phyloP scores from a whole-genome alignment of 192 early-diverging fungal genomes.

The Physocladia obscura region DNA sequence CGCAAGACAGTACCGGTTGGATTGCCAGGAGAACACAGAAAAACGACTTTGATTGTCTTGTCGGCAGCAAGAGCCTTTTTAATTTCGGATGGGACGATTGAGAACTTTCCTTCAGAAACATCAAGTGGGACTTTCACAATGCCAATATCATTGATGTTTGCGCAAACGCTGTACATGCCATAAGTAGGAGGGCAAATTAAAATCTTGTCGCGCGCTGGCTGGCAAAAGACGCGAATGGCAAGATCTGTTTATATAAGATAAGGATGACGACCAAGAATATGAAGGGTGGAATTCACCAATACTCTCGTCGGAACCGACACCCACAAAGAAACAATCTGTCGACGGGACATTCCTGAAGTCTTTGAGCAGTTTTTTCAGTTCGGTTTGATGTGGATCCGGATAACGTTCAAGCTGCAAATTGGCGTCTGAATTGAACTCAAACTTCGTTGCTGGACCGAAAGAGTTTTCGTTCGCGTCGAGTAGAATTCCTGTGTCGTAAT shows the following conservation, averaged over 20 bases:
- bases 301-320: slow-evolving; percentile 95
- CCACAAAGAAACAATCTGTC: slow-evolving; percentile 81
- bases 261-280: slow-evolving; percentile 74
- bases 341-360: slow-evolving; percentile 68
- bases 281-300: slow-evolving; percentile 75
- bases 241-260: not conserved
- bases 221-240: slow-evolving; percentile 44
- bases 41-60: slow-evolving; percentile 82
- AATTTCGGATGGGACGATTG: slow-evolving; percentile 68
- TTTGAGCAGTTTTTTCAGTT: slow-evolving; percentile 76
- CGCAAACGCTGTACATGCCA: slow-evolving; percentile 96
- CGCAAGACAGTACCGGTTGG: slow-evolving; percentile 87
- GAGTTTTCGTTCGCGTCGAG: slow-evolving; percentile 99
- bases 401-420: slow-evolving; percentile 79
- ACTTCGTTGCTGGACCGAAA: slow-evolving; percentile 62
- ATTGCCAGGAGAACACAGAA: slow-evolving; percentile 98
- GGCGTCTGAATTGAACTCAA: slow-evolving; percentile 11
- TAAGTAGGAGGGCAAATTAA: slow-evolving; percentile 97
- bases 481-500: slow-evolving; percentile 88
- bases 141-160: slow-evolving; percentile 91
- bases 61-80: slow-evolving; percentile 62
- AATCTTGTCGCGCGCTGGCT: slow-evolving; percentile 87
- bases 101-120: slow-evolving; percentile 69
- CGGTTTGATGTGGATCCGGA: slow-evolving; percentile 89
- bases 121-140: slow-evolving; percentile 83